phyloP scores from a whole-genome alignment of 73 alveolate genomes.

The Durusdinium trenchii region DNA sequence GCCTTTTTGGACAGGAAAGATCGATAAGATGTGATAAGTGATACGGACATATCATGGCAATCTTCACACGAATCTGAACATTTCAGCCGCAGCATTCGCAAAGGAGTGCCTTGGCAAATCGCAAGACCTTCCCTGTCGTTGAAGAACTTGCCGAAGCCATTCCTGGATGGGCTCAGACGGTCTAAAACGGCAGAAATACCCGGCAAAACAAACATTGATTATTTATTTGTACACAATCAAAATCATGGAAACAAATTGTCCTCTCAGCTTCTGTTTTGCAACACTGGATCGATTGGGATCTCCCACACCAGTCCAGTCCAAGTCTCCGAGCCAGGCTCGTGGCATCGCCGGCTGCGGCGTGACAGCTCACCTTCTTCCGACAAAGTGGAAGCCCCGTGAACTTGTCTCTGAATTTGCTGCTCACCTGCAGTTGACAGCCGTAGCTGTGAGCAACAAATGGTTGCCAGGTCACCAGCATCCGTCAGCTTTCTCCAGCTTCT shows the following conservation, averaged over 20 bases:
- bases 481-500: too few relatives aligned
- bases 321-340: slow-evolving; percentile 38
- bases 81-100: neutral
- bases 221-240: neutral
- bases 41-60: neutral
- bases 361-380: slow-evolving; percentile 57
- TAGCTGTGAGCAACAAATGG: too few relatives aligned
- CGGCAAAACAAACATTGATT: neutral
- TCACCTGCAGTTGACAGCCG: slow-evolving; percentile 10
- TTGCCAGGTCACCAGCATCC: too few relatives aligned
- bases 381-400: slow-evolving; percentile 66
- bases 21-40: neutral
- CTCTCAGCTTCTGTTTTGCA: neutral
- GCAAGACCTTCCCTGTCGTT: slow-evolving; percentile 50
- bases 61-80: neutral
- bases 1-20: neutral
- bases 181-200: neutral
- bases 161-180: neutral
- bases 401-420: slow-evolving; percentile 71
- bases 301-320: neutral
- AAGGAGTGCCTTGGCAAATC: slow-evolving; percentile 36
- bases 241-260: neutral
- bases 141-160: slow-evolving; percentile 66
- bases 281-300: neutral
- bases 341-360: slow-evolving; percentile 35